Conservation (phyloP, 2,329 filamentous ascomycete genomes). For the Exophiala sideris region DNA sequence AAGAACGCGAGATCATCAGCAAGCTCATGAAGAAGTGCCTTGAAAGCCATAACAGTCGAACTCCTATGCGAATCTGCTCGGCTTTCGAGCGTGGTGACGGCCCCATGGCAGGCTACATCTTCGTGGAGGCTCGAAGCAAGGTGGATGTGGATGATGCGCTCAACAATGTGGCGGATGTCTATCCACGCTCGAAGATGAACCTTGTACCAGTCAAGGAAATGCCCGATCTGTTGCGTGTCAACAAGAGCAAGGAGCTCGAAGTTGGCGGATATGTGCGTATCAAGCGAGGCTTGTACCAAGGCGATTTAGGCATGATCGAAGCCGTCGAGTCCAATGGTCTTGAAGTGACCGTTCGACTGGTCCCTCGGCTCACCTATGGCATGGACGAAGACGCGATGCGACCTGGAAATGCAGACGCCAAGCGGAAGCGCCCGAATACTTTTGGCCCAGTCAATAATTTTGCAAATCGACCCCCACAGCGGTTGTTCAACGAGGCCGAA, state of each 20-base stretch:
- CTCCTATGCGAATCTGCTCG: constrained; percentile 78
- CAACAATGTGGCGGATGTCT: constrained; percentile 83
- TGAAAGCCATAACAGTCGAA: constrained; percentile 72
- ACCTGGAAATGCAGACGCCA: constrained; percentile 53
- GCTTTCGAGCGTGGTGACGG: constrained; percentile 80
- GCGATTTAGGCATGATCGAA: constrained; percentile 86
- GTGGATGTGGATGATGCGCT: constrained; percentile 80
- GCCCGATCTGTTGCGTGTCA: constrained; percentile 88
- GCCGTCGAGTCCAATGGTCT: constrained; percentile 91
- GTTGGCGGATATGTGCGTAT: constrained; percentile 91
- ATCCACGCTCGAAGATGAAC: constrained; percentile 80
- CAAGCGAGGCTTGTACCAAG: constrained; percentile 74
- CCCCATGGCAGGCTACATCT: constrained; percentile 90
- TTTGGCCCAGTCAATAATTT: constrained; percentile 47
- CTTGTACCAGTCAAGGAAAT: constrained; percentile 95
- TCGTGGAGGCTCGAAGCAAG: constrained; percentile 85
- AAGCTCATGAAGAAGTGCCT: constrained; percentile 85
- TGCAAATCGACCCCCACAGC: constrained; percentile 74
- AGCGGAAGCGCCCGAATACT: constrained; percentile 70
- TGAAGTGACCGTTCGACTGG: constrained; percentile 79
- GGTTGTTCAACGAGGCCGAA: constrained; percentile 88
- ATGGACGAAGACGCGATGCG: constrained; percentile 66
- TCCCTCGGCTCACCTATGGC: constrained; percentile 90
- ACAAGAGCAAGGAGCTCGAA: constrained; percentile 78
- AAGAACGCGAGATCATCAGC: constrained; percentile 87